Evolutionary conservation across 2,329 filamentous ascomycete species (phyloP).

Genomic region (Colletotrichum aenigma): DNA sequence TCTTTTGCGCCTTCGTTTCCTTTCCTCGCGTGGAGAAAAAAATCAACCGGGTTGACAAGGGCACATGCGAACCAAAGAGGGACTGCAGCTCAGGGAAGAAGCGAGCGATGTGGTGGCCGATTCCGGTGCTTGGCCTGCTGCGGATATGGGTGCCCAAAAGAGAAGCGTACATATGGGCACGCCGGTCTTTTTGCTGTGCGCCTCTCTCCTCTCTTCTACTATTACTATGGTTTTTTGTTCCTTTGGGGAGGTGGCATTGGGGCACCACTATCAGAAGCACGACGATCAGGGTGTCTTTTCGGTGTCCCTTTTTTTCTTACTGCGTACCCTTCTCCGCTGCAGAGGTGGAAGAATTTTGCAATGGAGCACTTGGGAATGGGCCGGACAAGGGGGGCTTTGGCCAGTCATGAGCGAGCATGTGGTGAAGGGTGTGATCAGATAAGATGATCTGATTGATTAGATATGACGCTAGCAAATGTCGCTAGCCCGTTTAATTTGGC

Average conservation of each 20-base stretch:
- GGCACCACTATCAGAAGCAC: background rate
- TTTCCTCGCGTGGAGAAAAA: background rate
- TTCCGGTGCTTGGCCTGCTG: background rate
- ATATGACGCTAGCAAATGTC: slow-evolving; percentile 15
- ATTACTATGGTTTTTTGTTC: background rate
- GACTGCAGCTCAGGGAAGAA: background rate
- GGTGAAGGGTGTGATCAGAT: slow-evolving; percentile 17
- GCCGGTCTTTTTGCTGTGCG: background rate
- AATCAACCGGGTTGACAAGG: background rate
- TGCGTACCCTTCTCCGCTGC: background rate
- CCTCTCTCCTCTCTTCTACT: background rate
- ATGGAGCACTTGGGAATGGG: background rate
- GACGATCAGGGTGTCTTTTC: slow-evolving; percentile 2
- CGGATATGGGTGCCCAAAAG: background rate
- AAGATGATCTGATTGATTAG: slow-evolving; percentile 21
- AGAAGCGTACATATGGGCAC: background rate
- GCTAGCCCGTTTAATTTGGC: slow-evolving; percentile 6
- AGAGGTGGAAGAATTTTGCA: slow-evolving; percentile 10
- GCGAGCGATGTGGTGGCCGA: background rate
- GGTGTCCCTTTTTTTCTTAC: background rate
- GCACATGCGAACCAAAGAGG: background rate
- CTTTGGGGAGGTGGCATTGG: background rate
- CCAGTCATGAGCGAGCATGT: slow-evolving; percentile 1
- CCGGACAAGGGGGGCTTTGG: background rate
- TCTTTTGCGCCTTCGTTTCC: background rate